Percentiles rank a stretch among this genome's conserved stretches.
These are phyloP conservation scores for Parsonsia alboflavescens DNA, from an alignment of 257 asterid genomes.

Conservation along the genomic window DNA sequence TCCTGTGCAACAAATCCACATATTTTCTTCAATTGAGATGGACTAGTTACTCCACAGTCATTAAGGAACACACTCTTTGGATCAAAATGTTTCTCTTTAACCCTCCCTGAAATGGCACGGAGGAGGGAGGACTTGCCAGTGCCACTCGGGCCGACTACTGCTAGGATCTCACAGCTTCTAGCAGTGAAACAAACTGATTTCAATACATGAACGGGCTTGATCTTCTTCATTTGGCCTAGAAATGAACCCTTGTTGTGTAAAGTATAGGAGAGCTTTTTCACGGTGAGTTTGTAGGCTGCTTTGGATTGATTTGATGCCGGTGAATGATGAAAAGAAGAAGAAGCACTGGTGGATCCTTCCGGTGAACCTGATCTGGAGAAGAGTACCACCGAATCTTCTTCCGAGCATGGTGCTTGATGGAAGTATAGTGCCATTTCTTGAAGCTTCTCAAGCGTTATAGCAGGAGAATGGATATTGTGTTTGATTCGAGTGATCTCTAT, in stretches of 20 bases:
- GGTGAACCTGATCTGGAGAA: constrained; percentile 64
- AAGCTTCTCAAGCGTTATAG: background rate
- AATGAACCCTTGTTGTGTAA: constrained; percentile 27
- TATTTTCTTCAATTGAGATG: constrained; percentile 53
- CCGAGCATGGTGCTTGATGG: constrained; percentile 39
- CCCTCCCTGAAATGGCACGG: constrained; percentile 60
- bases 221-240: constrained; percentile 22
- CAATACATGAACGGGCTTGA: constrained; percentile 39
- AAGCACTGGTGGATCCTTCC: constrained; percentile 44
- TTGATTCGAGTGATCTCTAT: background rate
- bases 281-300: constrained; percentile 36
- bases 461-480: background rate
- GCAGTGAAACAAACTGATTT: constrained; percentile 69
- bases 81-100: constrained; percentile 41
- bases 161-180: constrained; percentile 59
- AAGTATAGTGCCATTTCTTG: constrained; percentile 44
- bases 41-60: constrained; percentile 33
- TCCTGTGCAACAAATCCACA: constrained; percentile 88
- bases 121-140: constrained; percentile 76
- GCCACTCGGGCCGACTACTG: constrained; percentile 84
- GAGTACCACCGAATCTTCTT: constrained; percentile 58
- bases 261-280: constrained; percentile 62
- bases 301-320: constrained; percentile 33
- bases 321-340: constrained; percentile 62
- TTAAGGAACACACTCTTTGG: constrained; percentile 48